A percentile compares a stretch with the other conserved stretches of the same genome.
phyloP scores from a whole-genome alignment of 306 rosid genomes.

The Urtica urens region DNA sequence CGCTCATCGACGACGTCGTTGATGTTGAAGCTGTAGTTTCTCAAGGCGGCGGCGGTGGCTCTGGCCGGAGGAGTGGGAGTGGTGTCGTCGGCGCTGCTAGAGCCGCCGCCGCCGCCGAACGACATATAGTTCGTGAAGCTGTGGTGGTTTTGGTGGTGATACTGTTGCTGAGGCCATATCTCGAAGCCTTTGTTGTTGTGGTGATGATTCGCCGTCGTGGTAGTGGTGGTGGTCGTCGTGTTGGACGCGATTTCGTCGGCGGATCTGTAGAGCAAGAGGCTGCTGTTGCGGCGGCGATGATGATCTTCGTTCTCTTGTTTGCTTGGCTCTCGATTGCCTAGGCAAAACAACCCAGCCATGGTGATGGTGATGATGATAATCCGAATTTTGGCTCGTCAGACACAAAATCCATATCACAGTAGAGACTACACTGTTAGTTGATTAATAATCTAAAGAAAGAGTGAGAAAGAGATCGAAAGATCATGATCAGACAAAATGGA shows the following conservation, averaged over 20 bases:
- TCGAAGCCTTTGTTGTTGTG: conserved; percentile 64
- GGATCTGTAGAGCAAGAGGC: conserved; percentile 30
- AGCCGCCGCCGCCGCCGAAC: conserved; percentile 31
- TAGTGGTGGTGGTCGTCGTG: too few relatives aligned
- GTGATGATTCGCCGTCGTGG: too few relatives aligned
- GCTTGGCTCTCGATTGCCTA: conserved; percentile 46
- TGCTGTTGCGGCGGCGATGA: background rate
- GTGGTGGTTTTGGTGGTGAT: conserved; percentile 19
- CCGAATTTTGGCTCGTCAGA: conserved; percentile 34
- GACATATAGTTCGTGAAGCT: conserved; percentile 40
- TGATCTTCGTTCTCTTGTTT: conserved; percentile 8
- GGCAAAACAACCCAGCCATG: conserved; percentile 81
- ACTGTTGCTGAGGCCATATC: conserved; percentile 72
- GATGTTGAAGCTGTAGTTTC: conserved; percentile 13
- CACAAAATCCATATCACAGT: conserved; percentile 64
- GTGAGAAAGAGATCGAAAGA: background rate
- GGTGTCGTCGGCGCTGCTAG: conserved; percentile 37
- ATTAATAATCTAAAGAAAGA: background rate
- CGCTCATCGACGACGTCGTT: conserved; percentile 24
- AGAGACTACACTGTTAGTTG: background rate
- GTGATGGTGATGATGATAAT: conserved; percentile 23
- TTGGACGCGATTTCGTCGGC: conserved; percentile 64
- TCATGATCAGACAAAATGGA: background rate
- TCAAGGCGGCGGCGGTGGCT: background rate
- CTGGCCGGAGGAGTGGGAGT: background rate